A percentile compares a stretch with the other conserved stretches of the same genome.
These are phyloP conservation scores for Andrographis paniculata DNA, from an alignment of 305 asterid genomes.

Conservation along the genomic window DNA sequence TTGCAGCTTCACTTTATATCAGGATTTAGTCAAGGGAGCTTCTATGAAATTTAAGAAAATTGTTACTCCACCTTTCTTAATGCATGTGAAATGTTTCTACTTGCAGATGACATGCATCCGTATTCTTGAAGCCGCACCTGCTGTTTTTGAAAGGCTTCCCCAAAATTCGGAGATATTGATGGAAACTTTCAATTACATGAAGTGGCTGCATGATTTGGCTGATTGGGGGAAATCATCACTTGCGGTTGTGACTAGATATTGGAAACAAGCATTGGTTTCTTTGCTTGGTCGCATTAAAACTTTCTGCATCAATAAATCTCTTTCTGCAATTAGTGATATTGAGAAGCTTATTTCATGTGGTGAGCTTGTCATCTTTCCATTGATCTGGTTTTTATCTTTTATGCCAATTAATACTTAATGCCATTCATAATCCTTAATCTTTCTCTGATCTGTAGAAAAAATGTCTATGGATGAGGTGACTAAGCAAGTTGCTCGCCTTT, in stretches of 20 bases:
- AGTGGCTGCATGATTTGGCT: conserved; percentile 79
- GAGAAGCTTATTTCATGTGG: conserved; percentile 72
- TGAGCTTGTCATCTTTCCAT: conserved; percentile 28
- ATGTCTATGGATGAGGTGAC: conserved; percentile 54
- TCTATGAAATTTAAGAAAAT: too few relatives aligned
- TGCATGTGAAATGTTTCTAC: conserved; percentile 19
- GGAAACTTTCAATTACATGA: conserved; percentile 31
- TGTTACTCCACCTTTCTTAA: conserved; percentile 16
- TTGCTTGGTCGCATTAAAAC: conserved; percentile 61
- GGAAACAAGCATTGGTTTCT: conserved; percentile 70
- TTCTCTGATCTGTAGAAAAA: conserved; percentile 48
- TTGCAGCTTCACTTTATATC: too few relatives aligned
- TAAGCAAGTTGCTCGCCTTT: conserved; percentile 58
- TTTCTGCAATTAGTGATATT: conserved; percentile 44
- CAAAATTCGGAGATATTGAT: conserved; percentile 25
- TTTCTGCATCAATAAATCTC: conserved; percentile 44
- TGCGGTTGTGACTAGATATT: conserved; percentile 76
- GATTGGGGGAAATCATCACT: conserved; percentile 95
- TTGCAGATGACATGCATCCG: conserved; percentile 93
- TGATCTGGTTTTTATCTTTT: conserved; percentile 15
- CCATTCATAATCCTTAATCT: conserved; percentile 7
- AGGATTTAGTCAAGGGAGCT: too few relatives aligned
- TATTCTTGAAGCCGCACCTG: conserved; percentile 71
- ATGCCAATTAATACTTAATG: conserved; percentile 10
- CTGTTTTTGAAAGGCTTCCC: conserved; percentile 54